phyloP scores from a whole-genome alignment of 352 stramenopile genomes.

The Phytopythium delawarense region DNA sequence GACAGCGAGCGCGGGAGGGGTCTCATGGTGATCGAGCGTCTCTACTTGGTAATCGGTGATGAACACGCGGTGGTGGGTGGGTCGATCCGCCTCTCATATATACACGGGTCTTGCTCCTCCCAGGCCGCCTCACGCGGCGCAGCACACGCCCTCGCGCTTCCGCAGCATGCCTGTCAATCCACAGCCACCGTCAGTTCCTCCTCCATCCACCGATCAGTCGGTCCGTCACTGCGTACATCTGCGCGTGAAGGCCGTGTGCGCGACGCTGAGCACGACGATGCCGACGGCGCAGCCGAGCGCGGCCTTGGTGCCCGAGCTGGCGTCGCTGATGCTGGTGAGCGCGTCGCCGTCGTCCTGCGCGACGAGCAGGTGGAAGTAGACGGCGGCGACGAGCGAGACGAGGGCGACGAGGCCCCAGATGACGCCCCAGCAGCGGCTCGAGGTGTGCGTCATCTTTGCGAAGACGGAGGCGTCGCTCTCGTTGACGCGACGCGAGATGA shows the following conservation, averaged over 20 bases:
- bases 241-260: slow-evolving; percentile 67
- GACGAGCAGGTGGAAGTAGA: slow-evolving; percentile 86
- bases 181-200: background rate
- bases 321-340: slow-evolving; percentile 45
- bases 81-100: background rate
- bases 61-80: background rate
- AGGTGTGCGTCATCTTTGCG: slow-evolving; percentile 89
- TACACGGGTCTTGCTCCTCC: background rate
- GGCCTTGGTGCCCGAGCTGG: slow-evolving; percentile 50
- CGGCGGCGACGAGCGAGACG: slow-evolving; percentile 60
- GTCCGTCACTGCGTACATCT: slow-evolving; percentile 35
- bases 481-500: slow-evolving; percentile 86
- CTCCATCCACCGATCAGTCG: background rate
- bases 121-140: slow-evolving; percentile 12
- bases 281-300: slow-evolving; percentile 41
- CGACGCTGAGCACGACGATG: slow-evolving; percentile 50
- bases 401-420: slow-evolving; percentile 85
- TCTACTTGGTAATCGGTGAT: slow-evolving; percentile 1
- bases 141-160: slow-evolving; percentile 41
- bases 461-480: slow-evolving; percentile 87
- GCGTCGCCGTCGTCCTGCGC: slow-evolving; percentile 42
- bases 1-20: background rate
- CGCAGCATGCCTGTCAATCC: slow-evolving; percentile 38
- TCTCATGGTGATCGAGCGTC: background rate
- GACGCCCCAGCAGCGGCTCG: slow-evolving; percentile 86